These are phyloP conservation scores for Penicillium polonicum DNA, from an alignment of 2,329 filamentous ascomycete species.

Conservation along the genomic window DNA sequence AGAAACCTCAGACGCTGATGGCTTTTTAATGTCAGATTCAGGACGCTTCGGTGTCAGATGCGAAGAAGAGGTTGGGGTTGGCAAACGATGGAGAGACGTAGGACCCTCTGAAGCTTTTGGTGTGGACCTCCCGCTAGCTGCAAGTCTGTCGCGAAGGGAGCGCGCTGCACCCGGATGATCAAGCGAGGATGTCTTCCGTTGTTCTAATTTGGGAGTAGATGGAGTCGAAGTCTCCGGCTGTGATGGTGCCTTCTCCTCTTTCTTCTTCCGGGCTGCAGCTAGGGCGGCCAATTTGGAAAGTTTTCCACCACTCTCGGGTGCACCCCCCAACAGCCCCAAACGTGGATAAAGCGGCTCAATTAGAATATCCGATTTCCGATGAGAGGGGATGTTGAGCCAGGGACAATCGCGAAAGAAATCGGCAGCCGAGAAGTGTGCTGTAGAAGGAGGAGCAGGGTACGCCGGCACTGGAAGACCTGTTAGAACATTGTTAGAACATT, in stretches of 20 bases:
- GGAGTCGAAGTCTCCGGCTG: conserved; percentile 6
- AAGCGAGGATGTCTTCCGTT: conserved; percentile 9
- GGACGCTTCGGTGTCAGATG: conserved; percentile 21
- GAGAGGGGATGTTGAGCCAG: conserved; percentile 71
- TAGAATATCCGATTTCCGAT: conserved; percentile 64
- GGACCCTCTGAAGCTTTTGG: conserved; percentile 26
- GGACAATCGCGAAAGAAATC: conserved; percentile 80
- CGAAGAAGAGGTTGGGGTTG: conserved; percentile 18
- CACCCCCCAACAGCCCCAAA: conserved; percentile 76
- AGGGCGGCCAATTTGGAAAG: conserved; percentile 89
- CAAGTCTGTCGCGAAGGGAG: conserved; percentile 43
- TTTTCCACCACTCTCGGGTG: conserved; percentile 61
- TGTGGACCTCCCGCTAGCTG: conserved; percentile 28
- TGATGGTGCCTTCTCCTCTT: conserved; percentile 58
- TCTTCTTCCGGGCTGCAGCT: conserved; percentile 81
- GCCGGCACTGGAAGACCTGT: conserved; percentile 37
- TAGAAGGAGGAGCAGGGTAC: conserved; percentile 30
- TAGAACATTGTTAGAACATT: conserved; percentile 44
- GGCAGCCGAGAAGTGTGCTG: conserved; percentile 46
- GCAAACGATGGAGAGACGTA: conserved; percentile 23
- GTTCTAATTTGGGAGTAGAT: conserved; percentile 8
- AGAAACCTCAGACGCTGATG: conserved; percentile 5
- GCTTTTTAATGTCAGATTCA: conserved; percentile 19
- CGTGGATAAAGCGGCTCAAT: conserved; percentile 58
- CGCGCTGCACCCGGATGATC: conserved; percentile 28